Base-by-base conservation (phyloP, 1,139 yeast genomes). In the Casaregolazyma lundiana region DNA sequence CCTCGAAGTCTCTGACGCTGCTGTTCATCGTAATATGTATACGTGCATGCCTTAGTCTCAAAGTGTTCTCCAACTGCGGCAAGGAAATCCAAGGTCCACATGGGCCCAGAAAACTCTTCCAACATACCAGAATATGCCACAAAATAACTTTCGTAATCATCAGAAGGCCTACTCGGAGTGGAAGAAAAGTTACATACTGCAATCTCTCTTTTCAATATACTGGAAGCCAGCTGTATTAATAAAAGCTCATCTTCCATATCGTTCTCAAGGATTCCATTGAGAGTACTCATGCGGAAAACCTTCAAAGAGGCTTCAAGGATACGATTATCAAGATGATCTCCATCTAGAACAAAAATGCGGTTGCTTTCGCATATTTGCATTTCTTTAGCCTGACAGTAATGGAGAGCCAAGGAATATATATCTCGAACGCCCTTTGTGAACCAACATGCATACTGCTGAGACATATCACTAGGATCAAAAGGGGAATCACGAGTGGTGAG, bases 211-310 rank as follows among this genome's bases (percentile, higher is more conserved):
- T 17, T 35, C 38, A 35, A 35, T 3, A 35, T 19, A 9, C 24
- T 21, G 16, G 22, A n/a, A 1, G 51, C 47, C 8, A 54, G 40
- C 24, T 50, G 46, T 22, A 52, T 24, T 37, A 53, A 29, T 2
- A 55, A n/a, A 4, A 52, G 22, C 35, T 48, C 47, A 39, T 55
- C 58, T 43, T 55, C 59, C 16, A 45, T 37, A 8, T 53, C 55
- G 18, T 41, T 45, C 2, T 48, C 51, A 13, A 55, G 37, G 7
- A 55, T 40, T 17, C 51, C 54, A 6, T 46, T 45, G 8, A 40
- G 24, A 18, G 43, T 34, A 4, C 36, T 45, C 6, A 36, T 26
- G 29, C 41, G 43, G 30, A 21, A 45, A 2, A 39, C 29, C 17
- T 20, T 36, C 29, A 41, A 19, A n/a, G 45, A 21, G n/a, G 29